Percentiles rank a stretch among this genome's conserved stretches.
phyloP scores from a whole-genome alignment of 352 stramenopile species.

The Phytopythium sindhum region DNA sequence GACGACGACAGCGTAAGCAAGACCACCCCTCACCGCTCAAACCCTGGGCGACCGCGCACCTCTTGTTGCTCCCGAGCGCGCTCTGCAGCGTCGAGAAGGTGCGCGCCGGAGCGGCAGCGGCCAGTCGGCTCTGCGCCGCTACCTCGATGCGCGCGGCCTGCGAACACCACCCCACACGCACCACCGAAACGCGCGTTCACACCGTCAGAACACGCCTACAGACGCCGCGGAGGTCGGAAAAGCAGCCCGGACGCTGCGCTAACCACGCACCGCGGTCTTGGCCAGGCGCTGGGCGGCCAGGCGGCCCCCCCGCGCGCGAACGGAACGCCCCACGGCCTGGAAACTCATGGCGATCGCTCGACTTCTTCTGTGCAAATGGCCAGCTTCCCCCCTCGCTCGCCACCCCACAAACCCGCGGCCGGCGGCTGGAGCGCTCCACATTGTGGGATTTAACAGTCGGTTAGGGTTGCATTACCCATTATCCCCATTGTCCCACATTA shows the following conservation, averaged over 20 bases:
- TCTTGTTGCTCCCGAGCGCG: slow-evolving; percentile 15
- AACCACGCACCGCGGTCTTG: slow-evolving; percentile 16
- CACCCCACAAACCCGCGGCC: neutral
- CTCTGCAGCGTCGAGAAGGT: slow-evolving; percentile 30
- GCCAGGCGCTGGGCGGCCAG: slow-evolving; percentile 19
- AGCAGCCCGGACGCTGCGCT: too few species aligned
- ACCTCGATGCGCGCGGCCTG: slow-evolving; percentile 12
- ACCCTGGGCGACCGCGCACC: slow-evolving; percentile 8
- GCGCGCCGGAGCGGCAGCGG: slow-evolving; percentile 7
- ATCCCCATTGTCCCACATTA: neutral
- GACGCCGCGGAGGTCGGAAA: neutral
- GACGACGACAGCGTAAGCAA: neutral
- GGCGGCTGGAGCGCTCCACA: neutral
- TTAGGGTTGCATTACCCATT: neutral
- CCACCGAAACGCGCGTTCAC: neutral
- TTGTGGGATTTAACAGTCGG: neutral
- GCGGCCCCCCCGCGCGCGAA: slow-evolving; percentile 35
- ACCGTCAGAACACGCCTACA: neutral
- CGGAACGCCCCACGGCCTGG: slow-evolving; percentile 35
- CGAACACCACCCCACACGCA: neutral
- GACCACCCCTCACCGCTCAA: neutral
- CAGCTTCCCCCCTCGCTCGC: neutral
- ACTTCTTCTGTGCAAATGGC: slow-evolving; percentile 9
- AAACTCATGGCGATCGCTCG: slow-evolving; percentile 43
- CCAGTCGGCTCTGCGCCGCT: slow-evolving; percentile 9